A percentile compares a stretch with the other conserved stretches of the same genome.
Conservation (phyloP, 805 yeast genomes). For the Ascoidea rubescens region DNA sequence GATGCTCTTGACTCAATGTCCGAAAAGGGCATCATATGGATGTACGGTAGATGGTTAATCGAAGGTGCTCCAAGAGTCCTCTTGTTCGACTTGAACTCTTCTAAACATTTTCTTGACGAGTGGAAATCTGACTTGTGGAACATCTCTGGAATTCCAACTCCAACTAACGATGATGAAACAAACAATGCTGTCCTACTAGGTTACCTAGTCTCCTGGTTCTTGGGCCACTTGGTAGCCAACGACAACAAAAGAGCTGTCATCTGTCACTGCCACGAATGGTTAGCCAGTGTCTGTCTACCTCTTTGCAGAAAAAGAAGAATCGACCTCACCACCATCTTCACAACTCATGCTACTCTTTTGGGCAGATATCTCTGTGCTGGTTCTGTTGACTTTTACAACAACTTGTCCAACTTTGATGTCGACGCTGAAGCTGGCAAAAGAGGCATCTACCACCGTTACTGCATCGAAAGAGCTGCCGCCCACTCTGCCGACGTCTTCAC, state of each 20-base stretch:
- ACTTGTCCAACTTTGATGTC: constrained; percentile 77
- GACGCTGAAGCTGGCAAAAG: constrained; percentile 97
- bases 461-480: constrained; percentile 93
- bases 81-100: constrained; percentile 75
- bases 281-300: constrained; percentile 93
- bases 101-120: constrained; percentile 56
- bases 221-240: constrained; percentile 81
- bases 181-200: constrained; percentile 90
- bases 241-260: constrained; percentile 82
- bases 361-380: constrained; percentile 97
- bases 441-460: constrained; percentile 93
- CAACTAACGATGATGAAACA: constrained; percentile 76
- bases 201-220: constrained; percentile 90
- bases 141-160: constrained; percentile 84
- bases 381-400: constrained; percentile 88
- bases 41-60: constrained; percentile 92
- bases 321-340: constrained; percentile 89
- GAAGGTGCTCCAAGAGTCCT: constrained; percentile 96
- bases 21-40: constrained; percentile 63
- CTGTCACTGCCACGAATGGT: constrained; percentile 95
- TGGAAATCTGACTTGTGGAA: constrained; percentile 95
- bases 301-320: constrained; percentile 81
- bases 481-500: constrained; percentile 95
- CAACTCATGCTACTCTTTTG: constrained; percentile 91
- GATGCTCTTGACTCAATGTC: constrained; percentile 67